A percentile compares a stretch with the other conserved stretches of the same genome.
Evolutionary conservation across 306 rosid genomes (phyloP).

Genomic region (Fagus sylvatica): DNA sequence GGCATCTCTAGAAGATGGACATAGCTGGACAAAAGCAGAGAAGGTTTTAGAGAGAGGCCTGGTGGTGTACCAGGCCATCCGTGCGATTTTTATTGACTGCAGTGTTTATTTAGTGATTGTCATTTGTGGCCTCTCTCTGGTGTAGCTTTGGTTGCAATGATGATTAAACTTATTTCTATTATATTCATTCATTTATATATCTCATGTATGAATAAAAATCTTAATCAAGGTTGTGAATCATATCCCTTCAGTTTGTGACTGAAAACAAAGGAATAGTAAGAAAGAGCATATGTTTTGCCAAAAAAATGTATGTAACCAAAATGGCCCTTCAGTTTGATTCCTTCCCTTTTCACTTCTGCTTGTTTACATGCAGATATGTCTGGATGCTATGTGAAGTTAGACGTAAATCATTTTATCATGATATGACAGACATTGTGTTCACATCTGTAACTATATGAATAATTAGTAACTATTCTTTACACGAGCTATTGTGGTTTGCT

Average conservation of each 20-base stretch:
- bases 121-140: conserved; percentile 58
- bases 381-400: background rate
- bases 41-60: conserved; percentile 82
- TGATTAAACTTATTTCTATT: background rate
- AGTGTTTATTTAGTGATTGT: conserved; percentile 74
- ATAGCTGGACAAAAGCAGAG: conserved; percentile 62
- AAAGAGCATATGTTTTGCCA: background rate
- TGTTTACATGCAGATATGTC: background rate
- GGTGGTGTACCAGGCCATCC: conserved; percentile 72
- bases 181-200: background rate
- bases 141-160: conserved; percentile 27
- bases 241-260: background rate
- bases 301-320: background rate
- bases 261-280: background rate
- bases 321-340: background rate
- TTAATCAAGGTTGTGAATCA: background rate
- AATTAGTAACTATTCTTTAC: background rate
- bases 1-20: conserved; percentile 32
- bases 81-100: conserved; percentile 72
- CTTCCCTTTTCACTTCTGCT: background rate
- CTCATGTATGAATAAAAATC: background rate
- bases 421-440: background rate
- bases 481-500: background rate
- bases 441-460: background rate
- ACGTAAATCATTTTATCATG: background rate